Conservation (phyloP, 495 filamentous ascomycete genomes). For the Penicillium macrosclerotiorum region DNA sequence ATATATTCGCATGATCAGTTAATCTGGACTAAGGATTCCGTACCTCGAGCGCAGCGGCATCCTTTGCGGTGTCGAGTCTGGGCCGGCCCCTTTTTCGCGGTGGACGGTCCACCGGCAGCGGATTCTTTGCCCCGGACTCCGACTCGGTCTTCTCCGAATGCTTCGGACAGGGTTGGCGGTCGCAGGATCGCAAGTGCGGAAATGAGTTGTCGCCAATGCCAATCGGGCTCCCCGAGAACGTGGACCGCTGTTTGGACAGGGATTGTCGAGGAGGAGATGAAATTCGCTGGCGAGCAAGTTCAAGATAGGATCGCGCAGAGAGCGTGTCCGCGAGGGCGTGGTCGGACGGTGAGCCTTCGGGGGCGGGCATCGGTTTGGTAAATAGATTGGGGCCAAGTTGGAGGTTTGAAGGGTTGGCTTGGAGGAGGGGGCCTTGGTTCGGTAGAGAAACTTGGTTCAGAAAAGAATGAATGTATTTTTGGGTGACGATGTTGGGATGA, state of each 20-base stretch:
- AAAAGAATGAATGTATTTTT: background rate
- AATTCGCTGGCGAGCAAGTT: slow-evolving; percentile 1
- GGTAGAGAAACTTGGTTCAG: background rate
- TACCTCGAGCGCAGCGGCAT: slow-evolving; percentile 28
- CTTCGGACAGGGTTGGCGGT: background rate
- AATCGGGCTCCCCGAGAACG: background rate
- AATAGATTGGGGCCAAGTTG: too few species aligned
- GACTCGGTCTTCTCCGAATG: slow-evolving; percentile 16
- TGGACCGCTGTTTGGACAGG: background rate
- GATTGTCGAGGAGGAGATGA: background rate
- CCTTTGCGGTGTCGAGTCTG: slow-evolving; percentile 19
- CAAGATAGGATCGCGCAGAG: slow-evolving; percentile 20
- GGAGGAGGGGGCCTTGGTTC: too few species aligned
- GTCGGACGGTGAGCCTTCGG: slow-evolving; percentile 4
- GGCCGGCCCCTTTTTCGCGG: slow-evolving; percentile 27
- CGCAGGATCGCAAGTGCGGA: slow-evolving; percentile 6
- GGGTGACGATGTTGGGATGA: too few species aligned
- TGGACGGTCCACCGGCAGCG: slow-evolving; percentile 12
- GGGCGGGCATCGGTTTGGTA: slow-evolving; percentile 1
- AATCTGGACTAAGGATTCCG: background rate
- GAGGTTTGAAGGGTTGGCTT: too few species aligned
- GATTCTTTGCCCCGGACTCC: background rate
- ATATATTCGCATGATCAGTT: too few species aligned
- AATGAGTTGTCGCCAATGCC: slow-evolving; percentile 5
- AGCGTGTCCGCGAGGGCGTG: slow-evolving; percentile 2